These are phyloP conservation scores for Exserohilum turcica DNA, from an alignment of 2,329 filamentous ascomycete genomes.

Conservation along the genomic window DNA sequence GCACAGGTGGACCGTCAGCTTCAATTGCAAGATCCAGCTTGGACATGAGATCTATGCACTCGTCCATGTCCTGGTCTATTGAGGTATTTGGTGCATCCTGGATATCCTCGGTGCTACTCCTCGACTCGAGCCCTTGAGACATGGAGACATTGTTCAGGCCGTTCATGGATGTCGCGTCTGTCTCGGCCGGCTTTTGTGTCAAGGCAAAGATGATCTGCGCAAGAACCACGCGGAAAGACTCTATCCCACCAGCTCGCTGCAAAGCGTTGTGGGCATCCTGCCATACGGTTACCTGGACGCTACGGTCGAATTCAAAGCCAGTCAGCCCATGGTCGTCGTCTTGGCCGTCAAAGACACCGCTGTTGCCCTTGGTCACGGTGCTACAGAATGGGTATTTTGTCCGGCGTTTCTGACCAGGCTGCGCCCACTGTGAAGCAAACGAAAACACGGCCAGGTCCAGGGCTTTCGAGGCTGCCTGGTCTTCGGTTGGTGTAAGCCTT, in stretches of 20 bases:
- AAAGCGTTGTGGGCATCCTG: conserved; percentile 50
- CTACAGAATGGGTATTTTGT: conserved; percentile 38
- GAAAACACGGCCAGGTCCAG: conserved; percentile 58
- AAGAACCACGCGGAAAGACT: conserved; percentile 54
- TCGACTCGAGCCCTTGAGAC: neutral
- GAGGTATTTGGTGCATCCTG: neutral
- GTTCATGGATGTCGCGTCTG: conserved; percentile 2
- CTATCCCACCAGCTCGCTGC: conserved; percentile 46
- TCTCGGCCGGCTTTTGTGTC: conserved; percentile 49
- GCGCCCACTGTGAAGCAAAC: conserved; percentile 59
- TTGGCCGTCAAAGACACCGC: conserved; percentile 15
- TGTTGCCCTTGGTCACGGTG: conserved; percentile 9
- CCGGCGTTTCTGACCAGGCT: conserved; percentile 33
- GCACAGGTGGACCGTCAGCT: conserved; percentile 45
- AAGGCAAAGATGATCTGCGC: conserved; percentile 55
- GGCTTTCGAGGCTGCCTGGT: conserved; percentile 53
- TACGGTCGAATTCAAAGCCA: conserved; percentile 41
- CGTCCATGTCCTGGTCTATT: conserved; percentile 25
- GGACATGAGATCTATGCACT: conserved; percentile 40
- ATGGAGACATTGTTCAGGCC: neutral
- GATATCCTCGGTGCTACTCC: neutral
- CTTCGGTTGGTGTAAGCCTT: conserved; percentile 50
- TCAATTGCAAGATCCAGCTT: conserved; percentile 41
- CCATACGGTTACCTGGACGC: conserved; percentile 50
- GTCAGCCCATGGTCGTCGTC: neutral